phyloP scores from a whole-genome alignment of 2,329 filamentous ascomycete species.

The Cadophora malorum region DNA sequence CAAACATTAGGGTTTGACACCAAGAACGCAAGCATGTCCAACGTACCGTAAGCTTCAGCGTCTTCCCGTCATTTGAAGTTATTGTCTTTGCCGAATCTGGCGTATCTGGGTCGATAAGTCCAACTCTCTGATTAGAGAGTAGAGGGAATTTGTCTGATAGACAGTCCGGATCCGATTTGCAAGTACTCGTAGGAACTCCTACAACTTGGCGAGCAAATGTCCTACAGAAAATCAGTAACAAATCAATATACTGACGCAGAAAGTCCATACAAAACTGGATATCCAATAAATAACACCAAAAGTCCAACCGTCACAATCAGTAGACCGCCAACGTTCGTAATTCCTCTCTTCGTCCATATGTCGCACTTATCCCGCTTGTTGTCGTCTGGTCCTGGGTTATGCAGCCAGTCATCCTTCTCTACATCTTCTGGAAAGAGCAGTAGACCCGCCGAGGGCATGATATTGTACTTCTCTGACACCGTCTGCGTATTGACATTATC shows the following conservation, averaged over 20 bases:
- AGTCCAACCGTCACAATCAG: conserved; percentile 64
- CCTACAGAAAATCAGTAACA: conserved; percentile 48
- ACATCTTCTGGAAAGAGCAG: conserved; percentile 74
- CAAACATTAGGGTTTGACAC: conserved; percentile 20
- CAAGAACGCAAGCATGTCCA: not conserved
- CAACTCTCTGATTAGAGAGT: conserved; percentile 64
- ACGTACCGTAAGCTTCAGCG: conserved; percentile 61
- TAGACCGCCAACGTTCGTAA: conserved; percentile 69
- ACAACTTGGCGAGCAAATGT: conserved; percentile 59
- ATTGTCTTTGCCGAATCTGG: conserved; percentile 62
- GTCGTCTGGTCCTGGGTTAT: conserved; percentile 72
- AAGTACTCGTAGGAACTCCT: conserved; percentile 37
- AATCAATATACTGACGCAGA: not conserved
- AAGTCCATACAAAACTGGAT: conserved; percentile 68
- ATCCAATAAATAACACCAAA: conserved; percentile 70
- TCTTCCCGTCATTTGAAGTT: conserved; percentile 63
- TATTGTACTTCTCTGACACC: conserved; percentile 76
- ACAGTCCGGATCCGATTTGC: conserved; percentile 50
- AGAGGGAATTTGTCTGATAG: conserved; percentile 49
- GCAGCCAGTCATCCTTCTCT: conserved; percentile 75
- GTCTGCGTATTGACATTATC: conserved; percentile 73
- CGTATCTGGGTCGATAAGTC: conserved; percentile 72
- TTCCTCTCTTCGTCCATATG: conserved; percentile 67
- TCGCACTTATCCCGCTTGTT: conserved; percentile 66
- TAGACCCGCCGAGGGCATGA: conserved; percentile 69